These are phyloP conservation scores for Wickerhamomyces kurtzmanii DNA, from an alignment of 805 yeast genomes.

Conservation along the genomic window DNA sequence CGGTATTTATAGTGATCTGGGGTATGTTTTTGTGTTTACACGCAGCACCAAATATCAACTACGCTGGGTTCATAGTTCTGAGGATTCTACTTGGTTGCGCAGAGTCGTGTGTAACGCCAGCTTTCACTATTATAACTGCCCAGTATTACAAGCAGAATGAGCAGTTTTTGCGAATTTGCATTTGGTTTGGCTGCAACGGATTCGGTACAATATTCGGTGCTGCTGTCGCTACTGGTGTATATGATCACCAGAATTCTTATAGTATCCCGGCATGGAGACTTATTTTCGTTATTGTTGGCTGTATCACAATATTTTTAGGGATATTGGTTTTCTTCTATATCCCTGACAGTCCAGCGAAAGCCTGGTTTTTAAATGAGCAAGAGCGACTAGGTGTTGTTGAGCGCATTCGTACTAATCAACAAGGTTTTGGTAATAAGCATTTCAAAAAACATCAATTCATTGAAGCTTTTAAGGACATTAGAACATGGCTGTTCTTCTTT, in stretches of 20 bases:
- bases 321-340: constrained; percentile 34
- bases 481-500: constrained; percentile 36
- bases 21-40: constrained; percentile 46
- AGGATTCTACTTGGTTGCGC: constrained; percentile 41
- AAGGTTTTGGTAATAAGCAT: constrained; percentile 45
- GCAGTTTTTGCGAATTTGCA: constrained; percentile 29
- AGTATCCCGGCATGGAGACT: constrained; percentile 48
- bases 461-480: constrained; percentile 39
- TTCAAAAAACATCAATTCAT: constrained; percentile 45
- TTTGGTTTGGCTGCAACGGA: constrained; percentile 36
- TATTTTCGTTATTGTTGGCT: constrained; percentile 50
- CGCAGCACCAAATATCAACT: constrained; percentile 35
- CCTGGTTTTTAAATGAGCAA: constrained; percentile 34
- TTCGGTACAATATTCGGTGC: constrained; percentile 39
- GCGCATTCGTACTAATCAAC: constrained; percentile 43
- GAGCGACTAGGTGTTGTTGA: constrained; percentile 39
- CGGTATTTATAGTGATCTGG: constrained; percentile 47
- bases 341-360: constrained; percentile 46
- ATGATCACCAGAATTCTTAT: constrained; percentile 26
- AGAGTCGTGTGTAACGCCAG: constrained; percentile 47
- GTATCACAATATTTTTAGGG: constrained; percentile 44
- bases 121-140: constrained; percentile 43
- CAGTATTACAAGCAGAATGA: constrained; percentile 47
- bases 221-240: constrained; percentile 45
- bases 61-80: constrained; percentile 34